These are phyloP conservation scores for Pseudogymnoascus sp. DNA, from an alignment of 2,329 filamentous ascomycete species.

Conservation along the genomic window DNA sequence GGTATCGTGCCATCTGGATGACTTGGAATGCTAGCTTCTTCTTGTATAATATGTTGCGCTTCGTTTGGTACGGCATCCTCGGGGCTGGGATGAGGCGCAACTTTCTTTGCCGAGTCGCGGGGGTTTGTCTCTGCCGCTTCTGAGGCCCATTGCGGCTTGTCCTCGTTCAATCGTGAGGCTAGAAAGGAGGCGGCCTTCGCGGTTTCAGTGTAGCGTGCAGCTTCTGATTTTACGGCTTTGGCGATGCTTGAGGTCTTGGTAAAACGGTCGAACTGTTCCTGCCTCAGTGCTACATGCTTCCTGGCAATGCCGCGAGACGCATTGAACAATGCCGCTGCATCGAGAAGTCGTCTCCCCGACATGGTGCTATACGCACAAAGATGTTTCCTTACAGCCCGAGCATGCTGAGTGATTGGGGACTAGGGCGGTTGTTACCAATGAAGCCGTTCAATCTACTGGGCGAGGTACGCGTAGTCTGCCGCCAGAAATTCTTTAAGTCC, in stretches of 20 bases:
- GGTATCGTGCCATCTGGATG: conserved; percentile 45
- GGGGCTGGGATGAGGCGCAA: conserved; percentile 22
- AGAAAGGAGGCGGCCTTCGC: conserved; percentile 53
- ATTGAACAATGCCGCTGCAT: conserved; percentile 62
- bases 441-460: neutral
- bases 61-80: conserved; percentile 29
- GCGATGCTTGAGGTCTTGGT: conserved; percentile 57
- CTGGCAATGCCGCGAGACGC: conserved; percentile 61
- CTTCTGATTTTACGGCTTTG: conserved; percentile 53
- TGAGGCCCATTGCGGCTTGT: conserved; percentile 23
- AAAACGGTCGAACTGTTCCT: conserved; percentile 54
- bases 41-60: conserved; percentile 39
- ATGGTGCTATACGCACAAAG: conserved; percentile 28
- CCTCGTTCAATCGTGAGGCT: conserved; percentile 49
- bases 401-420: neutral
- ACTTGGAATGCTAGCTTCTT: conserved; percentile 35
- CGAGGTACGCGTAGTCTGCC: neutral
- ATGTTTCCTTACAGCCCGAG: neutral
- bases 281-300: conserved; percentile 52
- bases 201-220: conserved; percentile 53
- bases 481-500: neutral
- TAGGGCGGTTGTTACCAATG: neutral
- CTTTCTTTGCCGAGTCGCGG: conserved; percentile 17
- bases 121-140: conserved; percentile 16
- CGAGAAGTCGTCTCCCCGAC: conserved; percentile 57